A percentile compares a stretch with the other conserved stretches of the same genome.
Evolutionary conservation across 441 rosid species (phyloP).

Genomic region (Rhodomyrtus psidioides): DNA sequence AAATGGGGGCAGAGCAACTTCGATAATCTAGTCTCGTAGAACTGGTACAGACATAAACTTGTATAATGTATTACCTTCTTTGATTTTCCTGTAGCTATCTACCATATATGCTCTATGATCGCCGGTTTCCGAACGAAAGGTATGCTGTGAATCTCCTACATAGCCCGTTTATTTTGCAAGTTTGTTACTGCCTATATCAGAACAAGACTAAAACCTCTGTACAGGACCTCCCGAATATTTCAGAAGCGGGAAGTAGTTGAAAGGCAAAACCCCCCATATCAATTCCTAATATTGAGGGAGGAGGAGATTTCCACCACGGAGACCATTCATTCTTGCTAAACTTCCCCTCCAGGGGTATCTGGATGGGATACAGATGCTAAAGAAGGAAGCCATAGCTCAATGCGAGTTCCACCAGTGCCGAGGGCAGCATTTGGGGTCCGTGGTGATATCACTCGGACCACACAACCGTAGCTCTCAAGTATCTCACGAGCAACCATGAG

Average conservation of each 20-base stretch:
- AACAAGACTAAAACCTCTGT: background rate
- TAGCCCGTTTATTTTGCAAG: background rate
- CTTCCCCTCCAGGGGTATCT: conserved; percentile 13
- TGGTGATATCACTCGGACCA: conserved; percentile 75
- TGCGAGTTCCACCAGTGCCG: conserved; percentile 78
- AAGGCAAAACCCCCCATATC: background rate
- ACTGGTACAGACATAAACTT: background rate
- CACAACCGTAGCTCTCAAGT: conserved; percentile 84
- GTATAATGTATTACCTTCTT: background rate
- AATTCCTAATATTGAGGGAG: background rate
- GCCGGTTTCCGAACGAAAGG: background rate
- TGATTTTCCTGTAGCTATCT: background rate
- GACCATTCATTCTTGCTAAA: background rate
- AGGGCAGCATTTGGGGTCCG: conserved; percentile 46
- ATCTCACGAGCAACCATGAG: conserved; percentile 82
- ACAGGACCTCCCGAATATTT: background rate
- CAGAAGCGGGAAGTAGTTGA: background rate
- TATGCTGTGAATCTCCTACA: background rate
- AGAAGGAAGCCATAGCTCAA: conserved; percentile 83
- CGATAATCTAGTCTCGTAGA: background rate
- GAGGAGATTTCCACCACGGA: background rate
- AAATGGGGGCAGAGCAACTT: background rate
- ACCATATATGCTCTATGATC: background rate
- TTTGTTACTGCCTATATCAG: background rate
- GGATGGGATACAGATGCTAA: conserved; percentile 30